phyloP scores from a whole-genome alignment of 1,284 basidiomycete species.

The Xanthoconium separans region DNA sequence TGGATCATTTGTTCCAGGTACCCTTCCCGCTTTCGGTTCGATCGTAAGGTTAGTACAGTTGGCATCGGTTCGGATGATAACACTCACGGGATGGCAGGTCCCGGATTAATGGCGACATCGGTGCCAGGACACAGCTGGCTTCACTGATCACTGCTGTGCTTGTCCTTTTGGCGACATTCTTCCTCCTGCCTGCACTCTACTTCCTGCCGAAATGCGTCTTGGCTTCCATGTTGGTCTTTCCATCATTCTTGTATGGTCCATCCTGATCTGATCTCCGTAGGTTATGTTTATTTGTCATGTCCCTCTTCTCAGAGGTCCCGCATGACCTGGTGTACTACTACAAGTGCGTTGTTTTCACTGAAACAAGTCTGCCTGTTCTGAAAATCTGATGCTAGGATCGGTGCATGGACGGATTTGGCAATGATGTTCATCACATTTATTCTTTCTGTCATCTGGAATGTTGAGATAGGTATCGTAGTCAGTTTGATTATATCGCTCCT shows the following conservation, averaged over 20 bases:
- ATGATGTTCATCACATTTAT: conserved; percentile 86
- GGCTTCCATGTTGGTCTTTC: conserved; percentile 63
- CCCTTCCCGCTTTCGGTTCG: conserved; percentile 85
- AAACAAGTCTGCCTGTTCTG: background rate
- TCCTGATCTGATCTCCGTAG: conserved; percentile 36
- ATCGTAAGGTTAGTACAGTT: conserved; percentile 66
- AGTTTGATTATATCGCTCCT: conserved; percentile 84
- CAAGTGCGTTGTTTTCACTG: conserved; percentile 49
- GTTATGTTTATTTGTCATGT: conserved; percentile 81
- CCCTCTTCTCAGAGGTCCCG: conserved; percentile 82
- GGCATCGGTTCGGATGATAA: background rate
- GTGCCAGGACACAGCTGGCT: conserved; percentile 86
- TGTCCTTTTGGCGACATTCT: conserved; percentile 83
- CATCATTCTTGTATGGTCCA: background rate
- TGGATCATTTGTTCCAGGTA: conserved; percentile 80
- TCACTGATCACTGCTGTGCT: conserved; percentile 75
- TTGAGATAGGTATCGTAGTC: conserved; percentile 84
- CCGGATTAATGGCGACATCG: conserved; percentile 83
- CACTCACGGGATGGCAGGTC: conserved; percentile 47
- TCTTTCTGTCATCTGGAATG: conserved; percentile 75
- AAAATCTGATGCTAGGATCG: conserved; percentile 52
- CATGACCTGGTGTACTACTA: conserved; percentile 84
- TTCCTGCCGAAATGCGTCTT: conserved; percentile 82
- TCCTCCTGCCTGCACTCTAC: conserved; percentile 77
- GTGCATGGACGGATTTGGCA: conserved; percentile 83